phyloP scores from a whole-genome alignment of 1,284 basidiomycete species.

The Cryptococcus wingfieldii region DNA sequence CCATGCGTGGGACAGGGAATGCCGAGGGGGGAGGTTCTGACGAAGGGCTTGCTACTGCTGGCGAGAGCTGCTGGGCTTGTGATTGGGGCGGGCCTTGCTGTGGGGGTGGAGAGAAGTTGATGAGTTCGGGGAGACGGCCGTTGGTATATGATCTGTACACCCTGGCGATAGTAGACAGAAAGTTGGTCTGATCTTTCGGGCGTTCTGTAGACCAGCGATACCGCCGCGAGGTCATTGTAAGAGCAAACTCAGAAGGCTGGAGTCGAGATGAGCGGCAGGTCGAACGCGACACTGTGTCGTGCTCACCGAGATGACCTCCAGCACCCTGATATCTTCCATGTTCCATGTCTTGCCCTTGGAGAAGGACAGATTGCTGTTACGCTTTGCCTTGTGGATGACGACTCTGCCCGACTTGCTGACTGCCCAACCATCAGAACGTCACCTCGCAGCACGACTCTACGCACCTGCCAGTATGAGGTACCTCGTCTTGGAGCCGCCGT shows the following conservation, averaged over 20 bases:
- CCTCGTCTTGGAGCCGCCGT: constrained; percentile 61
- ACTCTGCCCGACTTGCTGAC: constrained; percentile 56
- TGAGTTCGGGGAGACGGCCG: constrained; percentile 52
- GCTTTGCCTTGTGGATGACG: constrained; percentile 90
- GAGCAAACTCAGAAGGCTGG: constrained; percentile 66
- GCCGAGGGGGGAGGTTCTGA: too few relatives aligned
- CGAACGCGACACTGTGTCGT: not conserved
- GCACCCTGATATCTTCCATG: constrained; percentile 68
- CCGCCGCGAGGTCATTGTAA: constrained; percentile 70
- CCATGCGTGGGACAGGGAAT: not conserved
- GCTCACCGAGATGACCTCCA: constrained; percentile 68
- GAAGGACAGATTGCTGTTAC: constrained; percentile 91
- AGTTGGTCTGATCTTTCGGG: constrained; percentile 63
- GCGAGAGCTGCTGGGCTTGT: constrained; percentile 2
- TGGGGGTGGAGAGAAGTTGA: constrained; percentile 33
- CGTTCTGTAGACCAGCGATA: constrained; percentile 84
- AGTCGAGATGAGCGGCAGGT: not conserved
- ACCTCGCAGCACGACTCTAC: constrained; percentile 43
- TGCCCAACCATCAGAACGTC: not conserved
- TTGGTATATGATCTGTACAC: constrained; percentile 64
- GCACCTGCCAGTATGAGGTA: constrained; percentile 81
- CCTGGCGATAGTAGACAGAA: constrained; percentile 64
- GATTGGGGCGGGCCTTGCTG: constrained; percentile 4
- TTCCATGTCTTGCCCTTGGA: constrained; percentile 98
- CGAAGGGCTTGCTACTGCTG: constrained; percentile 4